Percentiles rank a stretch among this genome's conserved stretches.
These are phyloP conservation scores for Phellopilus nigrolimitatus DNA, from an alignment of 1,284 basidiomycete species.

Conservation along the genomic window DNA sequence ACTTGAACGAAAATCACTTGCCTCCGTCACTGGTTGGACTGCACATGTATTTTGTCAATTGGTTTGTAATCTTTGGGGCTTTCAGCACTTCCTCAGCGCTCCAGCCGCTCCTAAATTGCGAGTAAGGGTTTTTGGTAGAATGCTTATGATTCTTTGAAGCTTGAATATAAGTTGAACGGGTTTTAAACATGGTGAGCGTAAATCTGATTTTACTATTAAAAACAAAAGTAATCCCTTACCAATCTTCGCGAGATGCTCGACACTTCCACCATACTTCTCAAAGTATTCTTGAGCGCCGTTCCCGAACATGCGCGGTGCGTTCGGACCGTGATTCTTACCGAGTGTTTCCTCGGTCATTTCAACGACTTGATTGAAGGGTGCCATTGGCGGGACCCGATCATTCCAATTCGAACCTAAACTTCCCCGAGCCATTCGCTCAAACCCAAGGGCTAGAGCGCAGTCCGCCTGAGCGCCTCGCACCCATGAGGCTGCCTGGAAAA, in stretches of 20 bases:
- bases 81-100: constrained; percentile 64
- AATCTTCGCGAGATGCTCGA: constrained; percentile 72
- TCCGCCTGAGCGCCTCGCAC: constrained; percentile 70
- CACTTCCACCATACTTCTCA: constrained; percentile 64
- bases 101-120: constrained; percentile 79
- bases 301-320: constrained; percentile 70
- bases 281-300: constrained; percentile 80
- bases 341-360: constrained; percentile 50
- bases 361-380: constrained; percentile 40
- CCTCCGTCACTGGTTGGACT: constrained; percentile 56
- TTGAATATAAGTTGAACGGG: constrained; percentile 25
- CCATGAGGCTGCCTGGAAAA: constrained; percentile 64
- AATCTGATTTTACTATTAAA: too few species aligned
- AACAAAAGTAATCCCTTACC: constrained; percentile 48
- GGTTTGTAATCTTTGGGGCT: constrained; percentile 63
- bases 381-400: constrained; percentile 61
- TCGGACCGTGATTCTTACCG: constrained; percentile 65
- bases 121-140: constrained; percentile 79
- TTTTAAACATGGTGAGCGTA: not conserved
- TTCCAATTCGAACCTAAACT: constrained; percentile 67
- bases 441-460: constrained; percentile 80
- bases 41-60: constrained; percentile 84
- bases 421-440: constrained; percentile 84
- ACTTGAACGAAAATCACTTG: not conserved
- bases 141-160: constrained; percentile 85